Base-by-base conservation (phyloP, 1,284 basidiomycete genomes). In the Schizophyllum commune region DNA sequence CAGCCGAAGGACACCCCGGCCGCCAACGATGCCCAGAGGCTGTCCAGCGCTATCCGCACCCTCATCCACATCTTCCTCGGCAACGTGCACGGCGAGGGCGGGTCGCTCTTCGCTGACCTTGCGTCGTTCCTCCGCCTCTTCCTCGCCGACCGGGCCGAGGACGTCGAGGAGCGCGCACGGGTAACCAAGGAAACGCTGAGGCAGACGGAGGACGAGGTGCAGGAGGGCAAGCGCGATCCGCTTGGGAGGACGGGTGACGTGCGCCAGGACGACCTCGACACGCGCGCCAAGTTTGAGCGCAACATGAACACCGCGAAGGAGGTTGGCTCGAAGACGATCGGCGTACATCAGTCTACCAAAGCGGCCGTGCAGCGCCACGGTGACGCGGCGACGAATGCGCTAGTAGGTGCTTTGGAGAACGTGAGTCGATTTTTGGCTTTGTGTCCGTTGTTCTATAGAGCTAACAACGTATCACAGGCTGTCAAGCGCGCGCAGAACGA, bases 261-360 rank as follows among this genome's bases (percentile, higher is more conserved):
- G 1, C 72, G 77, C 58, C 77, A 73, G 58, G 70, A 82, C 62
- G 71, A 78, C 53, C 73, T 74, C 32, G 75, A 79, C 57, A 65
- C 74, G 0, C 79, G 79, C 66, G 76, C 75, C 15, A 75, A 77
- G 55, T 89, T 85, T 66, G 83, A 87, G 70, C 78, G 79, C 63
- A 75, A 81, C 0, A 85, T 89, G 82, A 86, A 88, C 32, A 78
- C 77, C 0, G 73, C 81, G 15, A 88, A 86, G 68, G 75, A 73
- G 3, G 76, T 72, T 0, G 87, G 87, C 13, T 80, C 79, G 0
- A 74, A 73, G 32, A 78, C 75, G 4, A 88, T 89, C 34, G 84
- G 82, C 8, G 75, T 73, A 0, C 74, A 75, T 1, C 83, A 84
- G 64, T 69, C 71, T 1, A 75, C 75, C 4, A 71, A 73, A 2